phyloP scores from a whole-genome alignment of 768 basidiomycete species.

The Heimioporus sp. region DNA sequence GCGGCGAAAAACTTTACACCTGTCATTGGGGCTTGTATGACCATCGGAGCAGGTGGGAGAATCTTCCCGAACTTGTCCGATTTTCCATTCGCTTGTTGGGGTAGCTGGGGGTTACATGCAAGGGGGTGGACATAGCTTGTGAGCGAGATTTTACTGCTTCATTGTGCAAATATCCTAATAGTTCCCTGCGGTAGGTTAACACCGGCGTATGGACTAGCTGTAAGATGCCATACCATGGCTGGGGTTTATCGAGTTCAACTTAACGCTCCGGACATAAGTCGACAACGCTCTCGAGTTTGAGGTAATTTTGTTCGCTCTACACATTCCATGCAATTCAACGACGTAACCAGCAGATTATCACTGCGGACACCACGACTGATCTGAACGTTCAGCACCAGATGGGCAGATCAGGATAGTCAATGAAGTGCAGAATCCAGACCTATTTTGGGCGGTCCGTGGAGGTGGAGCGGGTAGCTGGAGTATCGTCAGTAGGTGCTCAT shows the following conservation, averaged over 20 bases:
- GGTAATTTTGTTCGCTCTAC: not conserved
- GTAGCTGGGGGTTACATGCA: constrained; percentile 42
- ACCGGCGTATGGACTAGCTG: constrained; percentile 18
- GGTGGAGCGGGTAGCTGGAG: constrained; percentile 51
- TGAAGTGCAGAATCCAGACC: constrained; percentile 37
- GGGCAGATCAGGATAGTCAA: constrained; percentile 41
- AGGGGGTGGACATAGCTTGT: constrained; percentile 46
- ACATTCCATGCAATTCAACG: not conserved
- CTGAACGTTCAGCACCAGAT: no score
- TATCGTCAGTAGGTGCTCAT: constrained; percentile 31
- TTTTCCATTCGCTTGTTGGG: no score
- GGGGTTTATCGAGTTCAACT: not conserved
- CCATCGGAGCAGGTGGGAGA: no score
- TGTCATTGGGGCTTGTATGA: no score
- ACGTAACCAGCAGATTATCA: constrained; percentile 31
- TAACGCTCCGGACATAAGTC: constrained; percentile 23
- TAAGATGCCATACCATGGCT: not conserved
- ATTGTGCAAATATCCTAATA: not conserved
- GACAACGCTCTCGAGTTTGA: constrained; percentile 46
- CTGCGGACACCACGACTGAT: no score
- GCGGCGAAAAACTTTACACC: no score
- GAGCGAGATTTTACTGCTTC: not conserved
- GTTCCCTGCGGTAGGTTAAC: not conserved
- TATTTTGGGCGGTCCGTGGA: constrained; percentile 55
- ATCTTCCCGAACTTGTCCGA: no score